Base-by-base conservation (phyloP, 2,329 filamentous ascomycete species). In the Trichoderma guizhouense region DNA sequence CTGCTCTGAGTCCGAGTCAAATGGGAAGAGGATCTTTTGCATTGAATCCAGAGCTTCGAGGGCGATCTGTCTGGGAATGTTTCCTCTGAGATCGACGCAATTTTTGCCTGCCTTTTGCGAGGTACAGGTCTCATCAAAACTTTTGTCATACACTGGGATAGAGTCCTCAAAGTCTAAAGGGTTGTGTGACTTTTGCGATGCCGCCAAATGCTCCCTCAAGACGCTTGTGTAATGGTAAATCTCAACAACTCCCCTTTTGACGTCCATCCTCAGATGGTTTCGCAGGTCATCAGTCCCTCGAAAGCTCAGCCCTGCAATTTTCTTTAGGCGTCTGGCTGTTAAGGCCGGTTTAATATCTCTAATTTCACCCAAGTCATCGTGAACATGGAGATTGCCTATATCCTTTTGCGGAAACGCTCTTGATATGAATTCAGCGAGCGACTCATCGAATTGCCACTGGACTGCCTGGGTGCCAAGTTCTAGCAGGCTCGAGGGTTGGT, bases 131-230 rank as follows among this genome's bases (percentile, higher is more conserved):
- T 9, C 18, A 0, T n/a, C 39, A 9, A 9, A 43, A 43, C 7
- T 9, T 1, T 3, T 7, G 8, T 9, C 39, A 2, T 43, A 4
- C 7, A 0, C 15, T 2, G 18, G 9, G 3, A 43, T 43, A 1
- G 39, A 43, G 7, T 36, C 3, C 14, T 15, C 34, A 36, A 36
- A 36, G 34, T 1, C 34, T 36, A 7, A 15, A 3, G 34, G 7
- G 0, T 7, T 2, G 34, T n/a, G 15, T 7, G n/a, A 3, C 18
- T 1, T 43, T 9, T 9, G 39, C 7, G 39, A n/a, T 0, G 39
- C 39, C 15, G 39, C 39, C 18, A 43, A n/a, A 43, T 43, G 39
- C 39, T 43, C 39, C 3, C 39, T 43, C 3, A 43, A 9, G 15
- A 43, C 39, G 39, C 39, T 43, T 43, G 39, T 43, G 39, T 43